Conservation (phyloP, 441 rosid genomes). For the Capsella rubella region DNA sequence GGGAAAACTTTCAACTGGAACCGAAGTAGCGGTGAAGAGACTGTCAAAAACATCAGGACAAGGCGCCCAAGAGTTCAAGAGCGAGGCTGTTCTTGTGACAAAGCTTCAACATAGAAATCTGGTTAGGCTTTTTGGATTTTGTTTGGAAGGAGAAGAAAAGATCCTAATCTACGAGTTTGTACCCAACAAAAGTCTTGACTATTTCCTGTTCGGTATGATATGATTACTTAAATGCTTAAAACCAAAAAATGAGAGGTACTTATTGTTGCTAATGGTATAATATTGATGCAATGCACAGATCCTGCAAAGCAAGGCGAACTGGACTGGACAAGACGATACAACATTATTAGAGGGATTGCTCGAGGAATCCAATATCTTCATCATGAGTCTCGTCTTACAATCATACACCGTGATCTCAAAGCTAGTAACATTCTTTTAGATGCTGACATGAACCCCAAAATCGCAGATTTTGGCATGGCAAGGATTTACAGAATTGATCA, state of each 20-base stretch:
- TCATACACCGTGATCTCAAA: slow-evolving; percentile 40
- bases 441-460: slow-evolving; percentile 17
- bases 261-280: not conserved
- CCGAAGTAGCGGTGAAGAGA: slow-evolving; percentile 53
- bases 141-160: slow-evolving; percentile 50
- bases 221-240: not conserved
- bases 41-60: slow-evolving; percentile 48
- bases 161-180: slow-evolving; percentile 54
- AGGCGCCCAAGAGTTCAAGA: slow-evolving; percentile 54
- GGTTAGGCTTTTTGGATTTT: slow-evolving; percentile 50
- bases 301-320: slow-evolving; percentile 41
- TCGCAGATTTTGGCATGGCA: slow-evolving; percentile 34
- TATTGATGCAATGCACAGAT: slow-evolving; percentile 35
- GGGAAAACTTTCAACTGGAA: slow-evolving; percentile 48
- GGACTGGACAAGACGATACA: slow-evolving; percentile 50
- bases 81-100: slow-evolving; percentile 49
- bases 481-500: slow-evolving; percentile 40
- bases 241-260: too few relatives aligned
- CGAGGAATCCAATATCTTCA: slow-evolving; percentile 61
- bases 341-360: slow-evolving; percentile 52
- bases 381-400: slow-evolving; percentile 47
- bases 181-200: slow-evolving; percentile 56
- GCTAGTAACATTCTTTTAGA: slow-evolving; percentile 35
- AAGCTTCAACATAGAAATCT: slow-evolving; percentile 62
- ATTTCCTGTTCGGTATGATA: slow-evolving; percentile 46